Percentiles rank a stretch among this genome's conserved stretches.
Conservation (phyloP, 306 rosid genomes). For the Echinosophora koreensis region DNA sequence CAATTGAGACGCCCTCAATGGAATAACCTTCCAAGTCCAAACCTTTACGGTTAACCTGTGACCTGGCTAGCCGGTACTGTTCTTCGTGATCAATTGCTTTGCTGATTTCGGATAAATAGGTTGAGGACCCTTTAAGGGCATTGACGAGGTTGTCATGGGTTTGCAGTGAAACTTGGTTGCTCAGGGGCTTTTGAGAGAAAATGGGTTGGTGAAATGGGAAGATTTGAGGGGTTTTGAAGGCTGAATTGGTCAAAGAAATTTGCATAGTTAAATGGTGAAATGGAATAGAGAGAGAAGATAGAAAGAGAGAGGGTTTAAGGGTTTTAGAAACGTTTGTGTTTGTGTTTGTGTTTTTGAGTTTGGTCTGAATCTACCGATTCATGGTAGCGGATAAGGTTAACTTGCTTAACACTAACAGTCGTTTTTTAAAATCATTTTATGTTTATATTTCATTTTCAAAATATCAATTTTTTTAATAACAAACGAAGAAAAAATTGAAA, state of each 20-base stretch:
- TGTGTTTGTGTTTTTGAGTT: conserved; percentile 6
- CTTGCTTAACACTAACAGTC: no score
- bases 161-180: conserved; percentile 52
- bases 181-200: conserved; percentile 47
- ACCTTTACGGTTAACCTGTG: conserved; percentile 81
- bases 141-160: conserved; percentile 47
- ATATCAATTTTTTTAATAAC: no score
- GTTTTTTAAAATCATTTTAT: no score
- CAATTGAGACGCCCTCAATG: conserved; percentile 86
- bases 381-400: background rate
- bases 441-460: no score
- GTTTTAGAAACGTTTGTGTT: conserved; percentile 52
- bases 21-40: conserved; percentile 78
- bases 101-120: conserved; percentile 71
- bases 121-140: conserved; percentile 69
- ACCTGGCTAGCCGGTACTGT: conserved; percentile 81
- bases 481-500: no score
- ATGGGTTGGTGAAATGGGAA: conserved; percentile 67
- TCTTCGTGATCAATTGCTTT: conserved; percentile 78
- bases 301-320: conserved; percentile 42
- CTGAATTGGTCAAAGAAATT: conserved; percentile 56
- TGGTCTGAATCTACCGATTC: background rate
- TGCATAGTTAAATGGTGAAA: conserved; percentile 57
- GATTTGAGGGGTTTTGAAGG: conserved; percentile 59
- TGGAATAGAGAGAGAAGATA: background rate